Conservation (phyloP, 768 basidiomycete genomes). For the Tulasnella sp. region DNA sequence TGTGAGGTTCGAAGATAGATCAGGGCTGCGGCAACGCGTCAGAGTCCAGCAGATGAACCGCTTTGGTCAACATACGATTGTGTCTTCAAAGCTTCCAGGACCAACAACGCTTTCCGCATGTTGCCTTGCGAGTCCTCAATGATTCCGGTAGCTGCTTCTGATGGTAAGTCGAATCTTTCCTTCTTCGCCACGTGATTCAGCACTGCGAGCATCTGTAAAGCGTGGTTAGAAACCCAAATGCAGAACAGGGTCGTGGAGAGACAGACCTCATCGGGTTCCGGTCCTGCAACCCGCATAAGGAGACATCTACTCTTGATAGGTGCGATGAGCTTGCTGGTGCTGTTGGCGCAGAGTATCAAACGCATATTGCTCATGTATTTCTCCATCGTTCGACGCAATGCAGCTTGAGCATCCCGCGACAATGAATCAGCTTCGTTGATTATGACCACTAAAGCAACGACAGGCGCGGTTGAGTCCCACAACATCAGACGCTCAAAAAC, state of each 20-base stretch:
- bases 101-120: conserved; percentile 86
- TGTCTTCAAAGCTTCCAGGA: conserved; percentile 93
- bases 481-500: not conserved
- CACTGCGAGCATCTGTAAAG: conserved; percentile 63
- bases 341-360: conserved; percentile 92
- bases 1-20: conserved; percentile 62
- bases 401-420: conserved; percentile 92
- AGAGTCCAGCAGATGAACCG: not conserved
- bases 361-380: conserved; percentile 98
- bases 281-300: conserved; percentile 86
- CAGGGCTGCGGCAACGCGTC: conserved; percentile 42
- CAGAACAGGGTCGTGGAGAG: not conserved
- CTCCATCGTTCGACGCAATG: conserved; percentile 95
- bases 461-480: not conserved
- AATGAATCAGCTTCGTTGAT: conserved; percentile 97
- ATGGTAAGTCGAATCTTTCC: conserved; percentile 72
- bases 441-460: conserved; percentile 60
- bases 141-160: conserved; percentile 64
- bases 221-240: not conserved
- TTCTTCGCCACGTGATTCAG: conserved; percentile 68
- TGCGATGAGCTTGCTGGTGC: conserved; percentile 88
- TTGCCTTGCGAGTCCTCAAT: conserved; percentile 78
- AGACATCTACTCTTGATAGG: conserved; percentile 95
- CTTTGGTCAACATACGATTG: conserved; percentile 55
- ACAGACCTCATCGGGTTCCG: conserved; percentile 61